These are phyloP conservation scores for Sanghuangporus weigelae DNA, from an alignment of 1,284 basidiomycete species.

Conservation along the genomic window DNA sequence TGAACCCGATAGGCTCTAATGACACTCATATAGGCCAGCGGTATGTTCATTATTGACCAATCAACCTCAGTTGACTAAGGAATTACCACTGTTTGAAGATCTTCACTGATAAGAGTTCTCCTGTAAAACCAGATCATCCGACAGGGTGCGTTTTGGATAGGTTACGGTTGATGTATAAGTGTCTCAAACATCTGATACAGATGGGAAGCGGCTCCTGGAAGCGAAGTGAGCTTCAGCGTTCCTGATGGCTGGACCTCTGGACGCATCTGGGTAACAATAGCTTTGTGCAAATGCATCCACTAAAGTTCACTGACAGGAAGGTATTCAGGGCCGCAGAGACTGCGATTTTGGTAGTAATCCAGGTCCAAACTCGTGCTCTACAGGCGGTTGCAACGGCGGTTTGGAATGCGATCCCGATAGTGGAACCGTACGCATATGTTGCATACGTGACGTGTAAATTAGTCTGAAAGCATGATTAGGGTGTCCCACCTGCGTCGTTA, in stretches of 20 bases:
- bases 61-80: not conserved
- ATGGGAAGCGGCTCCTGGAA: slow-evolving; percentile 23
- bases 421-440: not conserved
- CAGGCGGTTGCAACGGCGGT: slow-evolving; percentile 44
- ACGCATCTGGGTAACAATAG: slow-evolving; percentile 22
- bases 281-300: not conserved
- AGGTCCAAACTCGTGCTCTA: slow-evolving; percentile 38
- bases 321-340: slow-evolving; percentile 42
- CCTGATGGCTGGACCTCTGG: slow-evolving; percentile 28
- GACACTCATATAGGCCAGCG: not conserved
- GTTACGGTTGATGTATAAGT: not conserved
- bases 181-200: slow-evolving; percentile 6
- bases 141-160: not conserved
- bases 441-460: not conserved
- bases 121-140: not conserved
- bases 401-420: slow-evolving; percentile 33
- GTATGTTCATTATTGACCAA: not conserved
- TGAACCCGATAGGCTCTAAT: not conserved
- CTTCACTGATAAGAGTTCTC: not conserved
- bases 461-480: slow-evolving; percentile 25
- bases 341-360: slow-evolving; percentile 35
- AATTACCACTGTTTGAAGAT: not conserved
- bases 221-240: slow-evolving; percentile 21
- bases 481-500: slow-evolving; percentile 54
- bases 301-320: not conserved